These are phyloP conservation scores for Cladophialophora psammophila DNA, from an alignment of 2,329 filamentous ascomycete species.

Conservation along the genomic window DNA sequence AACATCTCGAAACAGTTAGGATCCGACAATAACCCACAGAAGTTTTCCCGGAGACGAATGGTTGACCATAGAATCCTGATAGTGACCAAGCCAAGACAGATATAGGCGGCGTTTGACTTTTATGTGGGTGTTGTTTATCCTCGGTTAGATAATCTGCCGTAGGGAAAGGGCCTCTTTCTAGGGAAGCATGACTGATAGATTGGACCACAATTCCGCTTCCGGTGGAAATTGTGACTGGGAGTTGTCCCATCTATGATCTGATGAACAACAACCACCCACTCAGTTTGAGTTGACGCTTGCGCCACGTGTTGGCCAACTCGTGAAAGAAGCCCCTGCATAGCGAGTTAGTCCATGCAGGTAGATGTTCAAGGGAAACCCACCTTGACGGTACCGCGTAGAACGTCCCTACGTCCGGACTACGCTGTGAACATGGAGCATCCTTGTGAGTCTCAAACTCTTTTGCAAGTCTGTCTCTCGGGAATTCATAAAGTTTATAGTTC, in stretches of 20 bases:
- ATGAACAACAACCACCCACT: neutral
- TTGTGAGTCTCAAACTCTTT: neutral
- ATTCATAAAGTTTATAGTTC: neutral
- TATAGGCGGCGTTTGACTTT: neutral
- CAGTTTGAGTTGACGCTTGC: neutral
- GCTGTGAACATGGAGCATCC: neutral
- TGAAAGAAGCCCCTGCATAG: neutral
- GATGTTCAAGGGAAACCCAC: neutral
- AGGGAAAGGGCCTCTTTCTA: neutral
- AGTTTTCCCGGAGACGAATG: neutral
- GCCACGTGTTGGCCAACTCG: neutral
- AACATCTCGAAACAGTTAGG: conserved; percentile 21
- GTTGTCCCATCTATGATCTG: neutral
- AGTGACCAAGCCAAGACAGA: neutral
- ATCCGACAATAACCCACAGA: neutral
- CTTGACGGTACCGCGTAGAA: neutral
- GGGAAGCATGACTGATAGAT: neutral
- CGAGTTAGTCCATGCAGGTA: neutral
- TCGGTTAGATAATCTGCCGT: neutral
- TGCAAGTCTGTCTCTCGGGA: neutral
- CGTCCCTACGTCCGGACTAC: neutral
- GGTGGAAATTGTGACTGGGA: neutral
- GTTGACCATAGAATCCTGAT: neutral
- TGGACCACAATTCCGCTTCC: neutral
- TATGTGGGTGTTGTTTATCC: neutral